phyloP scores from a whole-genome alignment of 108 stramenopile species.

The Conticribra weissflogii region DNA sequence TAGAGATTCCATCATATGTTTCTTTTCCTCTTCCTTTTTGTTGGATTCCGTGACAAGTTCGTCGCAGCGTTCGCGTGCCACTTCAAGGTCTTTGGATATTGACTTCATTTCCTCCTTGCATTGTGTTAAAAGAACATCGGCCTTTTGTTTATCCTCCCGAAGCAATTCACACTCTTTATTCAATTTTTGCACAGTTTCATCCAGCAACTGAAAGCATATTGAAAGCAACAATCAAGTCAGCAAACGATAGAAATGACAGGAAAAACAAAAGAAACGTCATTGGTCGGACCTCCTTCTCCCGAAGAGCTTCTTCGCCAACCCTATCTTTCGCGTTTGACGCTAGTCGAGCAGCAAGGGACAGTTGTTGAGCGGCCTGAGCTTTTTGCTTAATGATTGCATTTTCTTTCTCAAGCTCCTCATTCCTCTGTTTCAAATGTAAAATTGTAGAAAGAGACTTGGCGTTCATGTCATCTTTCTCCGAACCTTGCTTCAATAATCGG shows the following conservation, averaged over 20 bases:
- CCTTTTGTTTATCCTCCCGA: constrained; percentile 43
- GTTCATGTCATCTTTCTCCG: constrained; percentile 91
- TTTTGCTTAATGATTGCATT: constrained; percentile 76
- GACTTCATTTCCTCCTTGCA: constrained; percentile 51
- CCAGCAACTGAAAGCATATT: constrained; percentile 35
- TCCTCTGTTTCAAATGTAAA: constrained; percentile 80
- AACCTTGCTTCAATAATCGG: constrained; percentile 72
- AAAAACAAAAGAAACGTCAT: not conserved
- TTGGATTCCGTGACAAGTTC: constrained; percentile 72
- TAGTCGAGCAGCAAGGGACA: constrained; percentile 79
- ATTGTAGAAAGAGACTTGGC: constrained; percentile 86
- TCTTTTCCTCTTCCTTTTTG: constrained; percentile 64
- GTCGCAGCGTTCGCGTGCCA: constrained; percentile 63
- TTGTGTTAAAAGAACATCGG: constrained; percentile 45
- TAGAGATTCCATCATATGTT: constrained; percentile 67
- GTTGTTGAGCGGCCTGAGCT: constrained; percentile 73
- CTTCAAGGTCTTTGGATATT: constrained; percentile 54
- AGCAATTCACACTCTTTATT: constrained; percentile 43
- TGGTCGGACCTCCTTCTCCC: constrained; percentile 52
- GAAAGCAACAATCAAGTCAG: not conserved
- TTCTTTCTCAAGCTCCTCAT: constrained; percentile 71
- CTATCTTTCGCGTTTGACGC: constrained; percentile 84
- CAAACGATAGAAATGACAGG: not conserved
- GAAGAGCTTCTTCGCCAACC: constrained; percentile 73
- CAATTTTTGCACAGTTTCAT: constrained; percentile 42